Evolutionary conservation across 208 protist species (phyloP).

Genomic region (Tritrichomonas musculus): DNA sequence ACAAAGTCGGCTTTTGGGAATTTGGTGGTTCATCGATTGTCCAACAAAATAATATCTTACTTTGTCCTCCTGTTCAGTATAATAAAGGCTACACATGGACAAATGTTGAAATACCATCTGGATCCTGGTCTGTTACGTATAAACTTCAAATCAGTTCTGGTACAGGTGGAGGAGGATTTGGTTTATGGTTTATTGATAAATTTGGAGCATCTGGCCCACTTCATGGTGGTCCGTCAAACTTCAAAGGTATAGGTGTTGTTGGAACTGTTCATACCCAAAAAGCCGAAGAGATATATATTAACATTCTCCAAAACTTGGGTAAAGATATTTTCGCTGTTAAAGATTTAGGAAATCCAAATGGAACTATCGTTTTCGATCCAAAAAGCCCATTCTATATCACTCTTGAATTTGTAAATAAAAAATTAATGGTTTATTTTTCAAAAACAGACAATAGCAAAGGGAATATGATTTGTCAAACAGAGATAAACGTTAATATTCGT

Average conservation of each 20-base stretch:
- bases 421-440: background rate
- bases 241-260: background rate
- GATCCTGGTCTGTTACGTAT: background rate
- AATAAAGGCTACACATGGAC: background rate
- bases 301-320: background rate
- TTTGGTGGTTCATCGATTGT: constrained; percentile 15
- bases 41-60: background rate
- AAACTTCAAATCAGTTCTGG: background rate
- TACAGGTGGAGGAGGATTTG: background rate
- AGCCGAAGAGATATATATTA: background rate
- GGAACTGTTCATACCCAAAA: background rate
- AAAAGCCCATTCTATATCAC: background rate
- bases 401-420: background rate
- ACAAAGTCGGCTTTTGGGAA: background rate
- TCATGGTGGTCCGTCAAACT: background rate
- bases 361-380: background rate
- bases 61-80: background rate
- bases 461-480: background rate
- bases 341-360: background rate
- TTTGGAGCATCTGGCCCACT: background rate
- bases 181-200: background rate
- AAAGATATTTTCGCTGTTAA: background rate
- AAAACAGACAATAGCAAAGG: background rate
- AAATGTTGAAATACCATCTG: background rate
- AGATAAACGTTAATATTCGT: background rate